Base-by-base conservation (phyloP, 139 green algal species). In the Volvox reticuliferus region DNA sequence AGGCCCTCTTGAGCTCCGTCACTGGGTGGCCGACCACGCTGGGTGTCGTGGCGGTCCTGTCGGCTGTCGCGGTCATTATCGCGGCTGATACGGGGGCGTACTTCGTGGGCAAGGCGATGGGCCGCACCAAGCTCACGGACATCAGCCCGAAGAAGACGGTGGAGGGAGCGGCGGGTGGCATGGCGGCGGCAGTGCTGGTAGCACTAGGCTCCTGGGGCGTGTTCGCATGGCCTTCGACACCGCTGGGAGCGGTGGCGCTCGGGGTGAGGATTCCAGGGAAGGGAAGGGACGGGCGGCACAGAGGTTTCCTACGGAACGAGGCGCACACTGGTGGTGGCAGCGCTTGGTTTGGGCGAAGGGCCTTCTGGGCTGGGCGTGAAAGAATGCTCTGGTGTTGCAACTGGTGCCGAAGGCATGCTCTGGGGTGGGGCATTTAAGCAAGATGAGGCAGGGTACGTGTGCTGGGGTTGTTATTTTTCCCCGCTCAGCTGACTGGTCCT, bases 71-170 rank as follows among this genome's bases (percentile, higher is more conserved):
- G 2, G 98, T 96, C 91, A 95, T 99, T 82, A 96, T 99, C 24
- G 97, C 97, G 17, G 97, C 97, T 21, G 97, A 99, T 93, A 98
- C 95, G 32, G 97, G 97, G 2, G 97, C 97, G 20, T 99, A 97
- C 93, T 97, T 98, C 87, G 95, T 95, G 69, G 91, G 97, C 80
- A 98, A 97, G 88, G 93, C 91, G 2, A 81, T 99, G 79, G 97
- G 97, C 14, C 92, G 94, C 62, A 98, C 96, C 28, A 95, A 97
- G 90, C 94, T 99, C 33, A 98, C 93, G 1, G 91, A 94, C 22
- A 98, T 99, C 87, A 97, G 93, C 91, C 98, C 98, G 50, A 99
- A 99, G 91, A 99, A 99, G 94, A 99, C 98, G 0, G 97, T 99
- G 75, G 98, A 99, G 92, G 98, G 98, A 0, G 97, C 98, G 0